Conservation (phyloP, 2,329 filamentous ascomycete species). For the Diplodia sapinea region DNA sequence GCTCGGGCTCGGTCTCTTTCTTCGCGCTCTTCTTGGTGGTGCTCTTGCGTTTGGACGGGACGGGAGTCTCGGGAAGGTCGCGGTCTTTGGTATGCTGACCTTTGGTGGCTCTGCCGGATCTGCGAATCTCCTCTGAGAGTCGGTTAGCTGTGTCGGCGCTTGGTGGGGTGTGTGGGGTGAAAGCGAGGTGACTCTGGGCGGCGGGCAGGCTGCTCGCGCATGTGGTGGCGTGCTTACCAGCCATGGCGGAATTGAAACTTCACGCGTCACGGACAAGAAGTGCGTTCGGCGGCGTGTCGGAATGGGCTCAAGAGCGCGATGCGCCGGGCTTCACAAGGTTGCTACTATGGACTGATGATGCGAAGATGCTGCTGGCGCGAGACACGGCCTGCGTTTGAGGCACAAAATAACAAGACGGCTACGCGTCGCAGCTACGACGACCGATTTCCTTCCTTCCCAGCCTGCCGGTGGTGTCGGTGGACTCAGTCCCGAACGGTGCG, state of each 20-base stretch:
- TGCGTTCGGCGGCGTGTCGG: conserved; percentile 17
- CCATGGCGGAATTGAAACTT: conserved; percentile 52
- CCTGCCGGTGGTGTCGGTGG: conserved; percentile 7
- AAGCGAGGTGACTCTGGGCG: conserved; percentile 30
- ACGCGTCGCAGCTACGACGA: conserved; percentile 23
- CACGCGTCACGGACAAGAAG: conserved; percentile 30
- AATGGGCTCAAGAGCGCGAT: conserved; percentile 29
- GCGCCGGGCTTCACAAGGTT: conserved; percentile 41
- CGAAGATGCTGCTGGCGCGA: conserved; percentile 27
- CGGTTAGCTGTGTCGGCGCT: conserved; percentile 38
- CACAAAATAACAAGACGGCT: conserved; percentile 23
- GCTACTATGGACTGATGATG: conserved; percentile 32
- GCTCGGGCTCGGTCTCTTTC: conserved; percentile 56
- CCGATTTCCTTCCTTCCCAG: conserved; percentile 22
- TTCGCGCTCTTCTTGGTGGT: conserved; percentile 54
- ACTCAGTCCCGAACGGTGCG: background rate
- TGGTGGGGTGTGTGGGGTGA: conserved; percentile 31
- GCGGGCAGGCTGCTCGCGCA: conserved; percentile 28
- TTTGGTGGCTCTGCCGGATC: conserved; percentile 94
- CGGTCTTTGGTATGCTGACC: conserved; percentile 91
- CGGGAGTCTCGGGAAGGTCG: conserved; percentile 57
- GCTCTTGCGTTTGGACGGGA: conserved; percentile 53
- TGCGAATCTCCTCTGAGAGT: conserved; percentile 74
- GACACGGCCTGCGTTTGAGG: conserved; percentile 13
- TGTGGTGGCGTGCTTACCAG: conserved; percentile 61